Base-by-base conservation (phyloP, 225 moss, liverwort and hornwort species). In the Pseudisothecium myosuroides region DNA sequence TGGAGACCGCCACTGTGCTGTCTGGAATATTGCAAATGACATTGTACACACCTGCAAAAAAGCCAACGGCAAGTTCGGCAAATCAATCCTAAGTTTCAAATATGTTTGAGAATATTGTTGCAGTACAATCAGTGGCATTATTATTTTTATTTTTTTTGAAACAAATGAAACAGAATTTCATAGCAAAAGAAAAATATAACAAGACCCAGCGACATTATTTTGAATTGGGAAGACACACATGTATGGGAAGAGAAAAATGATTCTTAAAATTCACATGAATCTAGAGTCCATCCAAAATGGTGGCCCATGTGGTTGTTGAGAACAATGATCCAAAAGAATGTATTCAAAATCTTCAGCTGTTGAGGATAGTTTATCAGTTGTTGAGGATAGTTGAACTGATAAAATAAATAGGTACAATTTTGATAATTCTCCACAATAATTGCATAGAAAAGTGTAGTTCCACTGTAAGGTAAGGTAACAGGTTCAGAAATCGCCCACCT, bases 21-120 rank as follows among this genome's bases (percentile, higher is more conserved):
- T 58, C 62, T 4, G 86, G 92, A 50, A 90, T 47, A 27, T 91
- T 73, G 4, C 93, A 93, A 31, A 94, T 90, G 71, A 94, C 93
- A 52, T 92, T 90, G 89, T 93, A 94, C 34, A 91, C 91, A 3
- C 93, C 92, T 94, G 89, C 17, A 17, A 28, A 67, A 50, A 76
- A 26, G 10, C 11, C 21, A 45, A 45, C 45, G 45, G 3, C 23
- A 1, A 15, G 28, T 28, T 27, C 29, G 17, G 16, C 24, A 31
- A 55, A 84, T 6, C 2, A 29, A 29, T 29, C 14, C 1, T 9
- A 39, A 39, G 16, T 39, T 37, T 39, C 17, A 39, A 79, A 36
- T 17, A 17, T 10, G 12, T 79, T 28, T 72, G 58, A 84, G 55
- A 78, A n/a, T n/a, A n/a, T 78, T 10, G 55, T 15, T 37, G 24